Conservation (phyloP, 139 green algal species). For the Chlorella sp. region DNA sequence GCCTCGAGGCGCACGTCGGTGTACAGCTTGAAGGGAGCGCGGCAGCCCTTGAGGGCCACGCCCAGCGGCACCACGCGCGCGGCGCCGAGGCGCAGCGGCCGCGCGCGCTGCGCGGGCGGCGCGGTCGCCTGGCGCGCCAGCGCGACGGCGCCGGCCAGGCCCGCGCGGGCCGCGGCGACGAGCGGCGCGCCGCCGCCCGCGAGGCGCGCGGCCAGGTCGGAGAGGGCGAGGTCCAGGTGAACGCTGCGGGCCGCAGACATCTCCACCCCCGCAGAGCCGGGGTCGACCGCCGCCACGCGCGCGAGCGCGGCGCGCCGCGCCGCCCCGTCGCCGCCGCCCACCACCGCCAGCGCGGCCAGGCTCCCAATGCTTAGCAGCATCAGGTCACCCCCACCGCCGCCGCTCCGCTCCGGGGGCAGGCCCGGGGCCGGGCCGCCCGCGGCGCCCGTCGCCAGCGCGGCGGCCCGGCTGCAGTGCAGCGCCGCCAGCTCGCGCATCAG, state of each 20-base stretch:
- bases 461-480: neutral
- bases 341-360: constrained; percentile 26
- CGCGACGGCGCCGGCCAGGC: constrained; percentile 49
- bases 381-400: constrained; percentile 23
- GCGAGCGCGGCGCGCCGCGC: constrained; percentile 8
- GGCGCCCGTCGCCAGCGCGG: neutral
- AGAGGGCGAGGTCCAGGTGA: constrained; percentile 49
- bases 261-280: constrained; percentile 1
- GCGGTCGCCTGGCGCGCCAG: constrained; percentile 59
- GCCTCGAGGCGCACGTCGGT: constrained; percentile 57
- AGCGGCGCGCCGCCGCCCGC: constrained; percentile 33
- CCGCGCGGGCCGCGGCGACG: constrained; percentile 14
- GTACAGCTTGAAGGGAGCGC: constrained; percentile 62
- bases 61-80: constrained; percentile 40
- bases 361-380: constrained; percentile 43
- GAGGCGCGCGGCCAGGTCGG: constrained; percentile 40
- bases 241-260: constrained; percentile 40
- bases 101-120: constrained; percentile 26
- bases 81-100: constrained; percentile 49
- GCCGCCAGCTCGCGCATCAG: constrained; percentile 19
- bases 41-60: constrained; percentile 56
- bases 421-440: neutral
- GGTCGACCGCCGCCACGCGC: constrained; percentile 42
- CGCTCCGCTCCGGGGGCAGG: too few relatives aligned
- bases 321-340: constrained; percentile 26